Conservation (phyloP, 768 basidiomycete genomes). For the Suillus lakei region DNA sequence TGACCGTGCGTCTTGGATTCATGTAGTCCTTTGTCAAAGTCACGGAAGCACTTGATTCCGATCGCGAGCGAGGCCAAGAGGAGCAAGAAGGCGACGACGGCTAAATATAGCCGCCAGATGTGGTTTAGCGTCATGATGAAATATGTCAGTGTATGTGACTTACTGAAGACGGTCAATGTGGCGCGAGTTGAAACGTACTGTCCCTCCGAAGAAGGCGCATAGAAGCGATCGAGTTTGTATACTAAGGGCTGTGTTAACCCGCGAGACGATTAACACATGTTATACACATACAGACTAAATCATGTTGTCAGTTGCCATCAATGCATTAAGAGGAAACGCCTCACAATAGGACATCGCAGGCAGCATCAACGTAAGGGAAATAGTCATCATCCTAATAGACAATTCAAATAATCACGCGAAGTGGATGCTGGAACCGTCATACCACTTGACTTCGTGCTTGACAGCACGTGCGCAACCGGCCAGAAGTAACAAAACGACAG, state of each 20-base stretch:
- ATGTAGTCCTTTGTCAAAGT: slow-evolving; percentile 82
- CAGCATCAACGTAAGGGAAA: slow-evolving; percentile 77
- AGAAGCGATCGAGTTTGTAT: slow-evolving; percentile 87
- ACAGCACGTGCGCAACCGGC: slow-evolving; percentile 71
- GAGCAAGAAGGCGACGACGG: slow-evolving; percentile 76
- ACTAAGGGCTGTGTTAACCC: slow-evolving; percentile 44
- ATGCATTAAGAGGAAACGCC: slow-evolving; percentile 28
- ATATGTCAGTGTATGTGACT: slow-evolving; percentile 24
- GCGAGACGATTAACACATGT: neutral
- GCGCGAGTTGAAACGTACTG: slow-evolving; percentile 76
- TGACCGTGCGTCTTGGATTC: slow-evolving; percentile 77
- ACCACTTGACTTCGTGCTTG: slow-evolving; percentile 83
- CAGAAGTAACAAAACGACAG: slow-evolving; percentile 72
- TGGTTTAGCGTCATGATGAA: slow-evolving; percentile 2
- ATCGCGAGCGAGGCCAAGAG: slow-evolving; percentile 75
- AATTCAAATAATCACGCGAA: slow-evolving; percentile 9
- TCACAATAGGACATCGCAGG: slow-evolving; percentile 79
- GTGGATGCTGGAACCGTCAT: slow-evolving; percentile 22
- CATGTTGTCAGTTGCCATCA: slow-evolving; percentile 3
- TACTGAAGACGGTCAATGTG: slow-evolving; percentile 84
- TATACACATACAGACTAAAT: slow-evolving; percentile 33
- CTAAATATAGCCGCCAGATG: slow-evolving; percentile 39
- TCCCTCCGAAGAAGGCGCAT: slow-evolving; percentile 55
- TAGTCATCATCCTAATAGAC: slow-evolving; percentile 64
- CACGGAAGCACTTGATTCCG: slow-evolving; percentile 78